Evolutionary conservation across 129 eudicot genomes (phyloP).

Genomic region (Artemisia tridentata): DNA sequence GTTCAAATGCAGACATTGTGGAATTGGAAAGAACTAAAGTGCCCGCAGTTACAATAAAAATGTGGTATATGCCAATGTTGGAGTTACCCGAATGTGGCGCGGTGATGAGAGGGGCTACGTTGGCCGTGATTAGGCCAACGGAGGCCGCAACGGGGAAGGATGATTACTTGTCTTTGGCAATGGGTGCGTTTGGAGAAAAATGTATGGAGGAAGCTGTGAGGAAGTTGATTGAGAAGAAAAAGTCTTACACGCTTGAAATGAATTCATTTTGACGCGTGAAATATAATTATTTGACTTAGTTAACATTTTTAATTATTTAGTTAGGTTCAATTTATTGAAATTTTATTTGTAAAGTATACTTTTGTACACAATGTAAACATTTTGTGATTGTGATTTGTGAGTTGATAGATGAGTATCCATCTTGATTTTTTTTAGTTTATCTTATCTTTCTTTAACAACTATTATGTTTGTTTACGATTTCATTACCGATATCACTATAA

Average conservation of each 20-base stretch:
- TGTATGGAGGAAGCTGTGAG: conserved; percentile 49
- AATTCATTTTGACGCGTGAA: conserved; percentile 45
- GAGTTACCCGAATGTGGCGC: conserved; percentile 53
- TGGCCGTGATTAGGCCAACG: conserved; percentile 59
- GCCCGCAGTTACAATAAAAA: conserved; percentile 60
- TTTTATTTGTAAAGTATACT: no score
- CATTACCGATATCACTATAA: no score
- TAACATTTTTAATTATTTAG: background rate
- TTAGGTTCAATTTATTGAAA: no score
- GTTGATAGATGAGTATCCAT: no score
- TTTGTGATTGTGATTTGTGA: no score
- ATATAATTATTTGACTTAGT: background rate
- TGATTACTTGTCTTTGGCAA: conserved; percentile 25
- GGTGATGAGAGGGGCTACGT: conserved; percentile 67
- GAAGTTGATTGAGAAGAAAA: conserved; percentile 48
- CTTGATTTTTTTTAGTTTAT: no score
- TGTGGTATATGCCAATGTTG: conserved; percentile 64
- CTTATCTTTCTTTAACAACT: no score
- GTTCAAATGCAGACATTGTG: background rate
- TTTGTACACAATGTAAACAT: no score
- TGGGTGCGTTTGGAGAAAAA: conserved; percentile 33
- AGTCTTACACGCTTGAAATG: conserved; percentile 55
- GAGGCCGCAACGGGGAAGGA: background rate
- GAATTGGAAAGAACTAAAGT: conserved; percentile 37
- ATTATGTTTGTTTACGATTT: no score